Evolutionary conservation across 2,329 filamentous ascomycete genomes (phyloP).

Genomic region (Pseudocercospora pini-densiflorae): DNA sequence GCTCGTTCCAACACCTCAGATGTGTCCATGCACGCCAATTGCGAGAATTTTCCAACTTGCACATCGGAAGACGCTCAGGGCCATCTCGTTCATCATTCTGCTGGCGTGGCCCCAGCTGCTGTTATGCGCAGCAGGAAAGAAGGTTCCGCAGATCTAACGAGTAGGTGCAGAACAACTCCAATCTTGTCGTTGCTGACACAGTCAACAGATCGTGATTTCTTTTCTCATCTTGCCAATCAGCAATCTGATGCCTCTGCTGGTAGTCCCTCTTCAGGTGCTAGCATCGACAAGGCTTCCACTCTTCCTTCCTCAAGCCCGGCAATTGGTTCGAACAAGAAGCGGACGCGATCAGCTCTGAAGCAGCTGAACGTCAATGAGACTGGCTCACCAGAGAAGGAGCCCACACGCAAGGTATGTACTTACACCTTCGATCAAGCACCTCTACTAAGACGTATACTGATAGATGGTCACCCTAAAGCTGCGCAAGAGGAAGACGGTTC

Average conservation of each 20-base stretch:
- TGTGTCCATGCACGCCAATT: slow-evolving; percentile 42
- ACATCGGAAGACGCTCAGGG: slow-evolving; percentile 35
- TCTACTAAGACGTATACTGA: slow-evolving; percentile 11
- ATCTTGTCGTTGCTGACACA: slow-evolving; percentile 8
- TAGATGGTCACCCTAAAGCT: slow-evolving; percentile 18
- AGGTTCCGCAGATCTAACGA: slow-evolving; percentile 25
- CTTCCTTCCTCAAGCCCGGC: slow-evolving; percentile 26
- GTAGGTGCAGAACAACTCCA: neutral
- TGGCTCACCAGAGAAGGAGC: slow-evolving; percentile 30
- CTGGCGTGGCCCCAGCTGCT: slow-evolving; percentile 22
- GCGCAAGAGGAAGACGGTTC: slow-evolving; percentile 23
- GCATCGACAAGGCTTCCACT: slow-evolving; percentile 16
- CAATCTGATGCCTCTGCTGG: neutral
- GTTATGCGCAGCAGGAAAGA: slow-evolving; percentile 36
- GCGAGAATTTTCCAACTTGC: slow-evolving; percentile 37
- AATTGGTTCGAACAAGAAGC: slow-evolving; percentile 32
- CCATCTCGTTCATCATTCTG: slow-evolving; percentile 28
- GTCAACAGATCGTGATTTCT: slow-evolving; percentile 33
- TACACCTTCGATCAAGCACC: neutral
- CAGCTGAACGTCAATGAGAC: slow-evolving; percentile 28
- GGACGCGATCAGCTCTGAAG: slow-evolving; percentile 33
- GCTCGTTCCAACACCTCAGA: slow-evolving; percentile 35
- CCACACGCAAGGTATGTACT: slow-evolving; percentile 33
- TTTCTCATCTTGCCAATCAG: slow-evolving; percentile 32
- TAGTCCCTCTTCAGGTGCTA: slow-evolving; percentile 4